Conservation (phyloP, 108 stramenopile species). For the Fragilariopsis cylindrus region DNA sequence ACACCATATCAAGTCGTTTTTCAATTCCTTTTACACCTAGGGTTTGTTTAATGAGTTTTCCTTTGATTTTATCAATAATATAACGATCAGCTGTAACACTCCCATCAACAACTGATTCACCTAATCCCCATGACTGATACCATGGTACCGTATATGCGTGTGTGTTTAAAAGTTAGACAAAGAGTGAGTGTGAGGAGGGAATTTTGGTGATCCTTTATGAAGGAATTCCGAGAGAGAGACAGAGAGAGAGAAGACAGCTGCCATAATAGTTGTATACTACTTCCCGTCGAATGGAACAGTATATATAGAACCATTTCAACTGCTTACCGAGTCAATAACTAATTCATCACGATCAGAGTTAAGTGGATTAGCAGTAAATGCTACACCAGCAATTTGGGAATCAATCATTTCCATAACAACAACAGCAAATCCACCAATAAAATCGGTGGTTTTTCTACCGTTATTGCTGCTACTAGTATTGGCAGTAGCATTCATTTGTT, state of each 20-base stretch:
- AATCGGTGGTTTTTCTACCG: background rate
- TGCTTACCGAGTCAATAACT: background rate
- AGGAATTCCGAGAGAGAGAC: too few relatives aligned
- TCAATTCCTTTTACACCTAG: background rate
- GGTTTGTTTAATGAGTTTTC: background rate
- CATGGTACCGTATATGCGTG: too few relatives aligned
- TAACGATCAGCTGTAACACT: slow-evolving; percentile 9
- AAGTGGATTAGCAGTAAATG: slow-evolving; percentile 12
- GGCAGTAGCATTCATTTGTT: background rate
- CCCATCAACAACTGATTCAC: slow-evolving; percentile 7
- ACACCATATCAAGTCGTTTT: background rate
- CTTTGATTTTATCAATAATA: background rate
- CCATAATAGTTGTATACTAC: too few relatives aligned
- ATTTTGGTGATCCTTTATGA: too few relatives aligned
- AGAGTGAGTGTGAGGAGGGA: too few relatives aligned
- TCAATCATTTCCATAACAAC: slow-evolving; percentile 13
- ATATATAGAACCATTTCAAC: too few relatives aligned
- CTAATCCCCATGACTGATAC: background rate
- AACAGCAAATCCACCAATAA: background rate
- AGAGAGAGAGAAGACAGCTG: too few relatives aligned
- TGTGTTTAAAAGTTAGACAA: too few relatives aligned
- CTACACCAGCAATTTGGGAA: background rate
- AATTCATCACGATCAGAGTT: slow-evolving; percentile 5
- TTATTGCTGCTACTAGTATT: background rate
- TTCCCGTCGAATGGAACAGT: too few relatives aligned